These are phyloP conservation scores for Pouteria campechiana DNA, from an alignment of 179 eudicot species.

Conservation along the genomic window DNA sequence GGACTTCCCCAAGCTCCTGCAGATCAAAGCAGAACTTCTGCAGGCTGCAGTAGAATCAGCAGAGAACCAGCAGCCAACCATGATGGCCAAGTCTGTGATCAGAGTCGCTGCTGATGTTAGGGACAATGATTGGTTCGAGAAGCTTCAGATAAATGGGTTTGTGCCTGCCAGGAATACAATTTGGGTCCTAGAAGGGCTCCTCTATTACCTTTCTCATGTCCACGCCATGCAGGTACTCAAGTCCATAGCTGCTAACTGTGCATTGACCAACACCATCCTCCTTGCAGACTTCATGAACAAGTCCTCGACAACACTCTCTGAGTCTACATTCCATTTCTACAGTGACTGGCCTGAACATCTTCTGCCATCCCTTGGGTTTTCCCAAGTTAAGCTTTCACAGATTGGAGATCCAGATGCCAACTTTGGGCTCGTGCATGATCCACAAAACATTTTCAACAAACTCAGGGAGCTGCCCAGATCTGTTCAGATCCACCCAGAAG, in stretches of 20 bases:
- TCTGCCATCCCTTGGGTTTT: slow-evolving; percentile 73
- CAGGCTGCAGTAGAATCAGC: slow-evolving; percentile 46
- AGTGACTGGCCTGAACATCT: slow-evolving; percentile 90
- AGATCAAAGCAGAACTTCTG: slow-evolving; percentile 62
- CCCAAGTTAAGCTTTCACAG: slow-evolving; percentile 78
- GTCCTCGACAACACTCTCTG: slow-evolving; percentile 57
- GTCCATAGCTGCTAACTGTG: slow-evolving; percentile 55
- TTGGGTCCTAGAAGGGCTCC: slow-evolving; percentile 85
- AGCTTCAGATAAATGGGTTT: slow-evolving; percentile 69
- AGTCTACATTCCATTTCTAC: slow-evolving; percentile 54
- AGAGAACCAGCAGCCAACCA: slow-evolving; percentile 24
- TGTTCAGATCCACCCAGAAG: slow-evolving; percentile 64
- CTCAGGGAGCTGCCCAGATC: slow-evolving; percentile 74
- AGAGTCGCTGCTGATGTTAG: slow-evolving; percentile 74
- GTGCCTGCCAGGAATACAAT: slow-evolving; percentile 54
- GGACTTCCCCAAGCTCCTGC: slow-evolving; percentile 72
- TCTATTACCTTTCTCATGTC: slow-evolving; percentile 57
- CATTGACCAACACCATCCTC: slow-evolving; percentile 48
- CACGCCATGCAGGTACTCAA: slow-evolving; percentile 63
- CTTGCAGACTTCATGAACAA: slow-evolving; percentile 94
- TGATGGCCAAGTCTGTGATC: slow-evolving; percentile 46
- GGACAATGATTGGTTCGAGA: slow-evolving; percentile 54
- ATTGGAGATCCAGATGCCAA: slow-evolving; percentile 89
- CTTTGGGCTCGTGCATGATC: slow-evolving; percentile 75
- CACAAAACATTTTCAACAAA: slow-evolving; percentile 65